Base-by-base conservation (phyloP, 2,329 filamentous ascomycete species). In the Calonectria hawksworthii region DNA sequence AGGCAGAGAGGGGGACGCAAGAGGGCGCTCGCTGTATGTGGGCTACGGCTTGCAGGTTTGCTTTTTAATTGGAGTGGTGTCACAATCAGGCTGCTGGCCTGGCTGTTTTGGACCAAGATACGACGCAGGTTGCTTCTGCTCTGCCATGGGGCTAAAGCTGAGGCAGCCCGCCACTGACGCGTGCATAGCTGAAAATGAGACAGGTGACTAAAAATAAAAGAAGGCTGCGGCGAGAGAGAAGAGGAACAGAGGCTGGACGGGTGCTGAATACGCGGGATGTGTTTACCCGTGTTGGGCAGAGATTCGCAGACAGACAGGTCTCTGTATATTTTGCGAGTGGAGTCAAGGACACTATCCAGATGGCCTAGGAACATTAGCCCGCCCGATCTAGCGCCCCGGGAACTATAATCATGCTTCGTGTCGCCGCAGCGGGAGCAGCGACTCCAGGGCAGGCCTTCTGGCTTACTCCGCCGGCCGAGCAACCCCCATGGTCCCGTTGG, bases 11-110 rank as follows among this genome's bases (percentile, higher is more conserved):
- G 56, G 56, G 56, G 7, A 47, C n/a, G 36, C 28, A 41, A 13
- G 23, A 41, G 21, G 36, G 18, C 34, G 36, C n/a, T 18, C 18
- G 36, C n/a, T 18, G 28, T 59, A 32, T 11, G 56, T 44, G 36
- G 56, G 56, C 56, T 41, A 21, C 56, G 14, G 34, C 36, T 41
- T 41, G 56, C 34, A 41, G 56, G n/a, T 21, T 63, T 63, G 56
- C 56, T 63, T 63, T 63, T 63, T 63, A 63, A 59, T 41, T 63
- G 56, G 56, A 30, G 56, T 63, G 56, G 56, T 63, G 56, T 63
- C 56, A 63, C 56, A 63, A 11, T 63, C 30, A 13, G 56, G 56
- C 56, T 41, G 56, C 23, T 26, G 32, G 54, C 32, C 56, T 38
- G 34, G 56, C 56, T 23, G 23, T 21, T 63, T 63, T 63, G 56